A percentile compares a stretch with the other conserved stretches of the same genome.
phyloP scores from a whole-genome alignment of 768 basidiomycete genomes.

The Lentinus brumalis region DNA sequence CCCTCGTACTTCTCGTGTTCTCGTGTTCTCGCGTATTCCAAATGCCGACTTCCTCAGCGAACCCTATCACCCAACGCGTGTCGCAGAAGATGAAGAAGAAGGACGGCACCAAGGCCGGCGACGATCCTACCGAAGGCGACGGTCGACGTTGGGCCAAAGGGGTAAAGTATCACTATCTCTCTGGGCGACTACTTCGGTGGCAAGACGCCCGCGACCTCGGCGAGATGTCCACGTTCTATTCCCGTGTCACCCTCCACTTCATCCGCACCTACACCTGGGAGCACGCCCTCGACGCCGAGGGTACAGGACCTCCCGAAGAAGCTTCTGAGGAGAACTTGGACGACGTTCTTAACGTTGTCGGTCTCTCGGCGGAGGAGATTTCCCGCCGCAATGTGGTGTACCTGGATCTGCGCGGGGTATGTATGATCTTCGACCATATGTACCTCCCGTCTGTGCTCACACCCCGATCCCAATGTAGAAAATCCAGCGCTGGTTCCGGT shows the following conservation, averaged over 20 bases:
- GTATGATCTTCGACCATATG: background rate
- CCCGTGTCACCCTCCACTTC: background rate
- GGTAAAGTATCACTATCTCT: no score
- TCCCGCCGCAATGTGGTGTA: background rate
- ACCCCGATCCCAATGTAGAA: background rate
- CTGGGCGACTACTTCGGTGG: no score
- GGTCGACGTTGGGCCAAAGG: no score
- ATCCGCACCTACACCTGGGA: background rate
- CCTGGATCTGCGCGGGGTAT: background rate
- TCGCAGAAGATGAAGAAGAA: no score
- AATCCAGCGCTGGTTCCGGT: background rate
- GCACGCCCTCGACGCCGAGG: background rate
- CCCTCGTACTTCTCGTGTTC: no score
- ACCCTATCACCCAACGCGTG: no score
- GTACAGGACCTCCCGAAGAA: background rate
- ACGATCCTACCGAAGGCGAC: no score
- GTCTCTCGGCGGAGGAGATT: background rate
- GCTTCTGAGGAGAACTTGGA: background rate
- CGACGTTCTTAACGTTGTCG: background rate
- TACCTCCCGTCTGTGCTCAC: background rate
- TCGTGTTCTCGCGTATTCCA: no score
- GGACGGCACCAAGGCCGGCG: no score
- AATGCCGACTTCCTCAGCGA: no score
- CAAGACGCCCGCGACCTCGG: background rate
- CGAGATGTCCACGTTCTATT: background rate